These are phyloP conservation scores for Turnera subulata DNA, from an alignment of 345 rosid species.

Conservation along the genomic window DNA sequence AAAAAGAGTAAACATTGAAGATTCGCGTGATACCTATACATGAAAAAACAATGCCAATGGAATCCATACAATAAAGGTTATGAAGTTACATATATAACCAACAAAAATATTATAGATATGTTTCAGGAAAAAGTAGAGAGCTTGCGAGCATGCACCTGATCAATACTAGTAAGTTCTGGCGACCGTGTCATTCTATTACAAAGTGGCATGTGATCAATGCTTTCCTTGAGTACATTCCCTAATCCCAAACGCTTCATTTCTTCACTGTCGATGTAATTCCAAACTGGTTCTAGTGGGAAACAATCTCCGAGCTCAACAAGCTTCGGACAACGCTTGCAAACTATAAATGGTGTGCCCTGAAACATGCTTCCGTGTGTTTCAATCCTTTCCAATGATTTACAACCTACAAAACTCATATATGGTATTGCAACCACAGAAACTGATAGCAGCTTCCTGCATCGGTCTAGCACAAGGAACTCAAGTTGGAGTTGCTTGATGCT, in stretches of 20 bases:
- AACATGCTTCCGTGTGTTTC: slow-evolving; percentile 2
- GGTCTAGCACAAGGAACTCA: slow-evolving; percentile 1
- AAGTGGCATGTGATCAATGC: slow-evolving; percentile 9
- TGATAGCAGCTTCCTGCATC: slow-evolving; percentile 8
- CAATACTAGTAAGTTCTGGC: too few relatives aligned
- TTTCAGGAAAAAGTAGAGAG: slow-evolving; percentile 8
- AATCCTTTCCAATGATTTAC: background rate
- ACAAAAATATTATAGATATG: background rate
- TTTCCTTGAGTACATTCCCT: slow-evolving; percentile 5
- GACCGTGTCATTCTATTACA: slow-evolving; percentile 1
- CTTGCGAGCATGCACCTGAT: too few relatives aligned
- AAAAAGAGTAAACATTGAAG: slow-evolving; percentile 14
- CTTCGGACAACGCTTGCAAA: slow-evolving; percentile 18
- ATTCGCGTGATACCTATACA: slow-evolving; percentile 18
- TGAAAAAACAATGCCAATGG: background rate
- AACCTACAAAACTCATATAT: background rate
- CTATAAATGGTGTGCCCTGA: background rate
- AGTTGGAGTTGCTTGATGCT: slow-evolving; percentile 13
- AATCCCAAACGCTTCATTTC: slow-evolving; percentile 9
- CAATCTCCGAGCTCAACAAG: too few relatives aligned
- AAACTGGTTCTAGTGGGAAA: too few relatives aligned
- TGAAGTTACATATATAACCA: too few relatives aligned
- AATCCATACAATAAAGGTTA: too few relatives aligned
- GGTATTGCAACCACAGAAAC: slow-evolving; percentile 13
- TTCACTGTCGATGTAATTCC: slow-evolving; percentile 1